phyloP scores from a whole-genome alignment of 768 basidiomycete species.

The Myochromella boudieri region DNA sequence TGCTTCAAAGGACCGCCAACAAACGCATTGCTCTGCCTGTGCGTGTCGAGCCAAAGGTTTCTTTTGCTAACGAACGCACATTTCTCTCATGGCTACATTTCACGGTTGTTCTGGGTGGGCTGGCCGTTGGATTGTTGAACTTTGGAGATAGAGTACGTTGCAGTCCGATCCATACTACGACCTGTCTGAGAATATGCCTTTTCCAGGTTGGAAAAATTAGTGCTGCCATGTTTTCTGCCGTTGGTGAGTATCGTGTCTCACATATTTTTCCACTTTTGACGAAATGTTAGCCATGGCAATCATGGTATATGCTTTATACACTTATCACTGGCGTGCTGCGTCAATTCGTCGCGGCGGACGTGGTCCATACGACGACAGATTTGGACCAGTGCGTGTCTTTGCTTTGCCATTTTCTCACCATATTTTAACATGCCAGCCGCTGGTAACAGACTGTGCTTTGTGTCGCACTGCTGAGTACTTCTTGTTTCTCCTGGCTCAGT shows the following conservation, averaged over 20 bases:
- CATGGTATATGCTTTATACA: slow-evolving; percentile 94
- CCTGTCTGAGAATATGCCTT: not conserved
- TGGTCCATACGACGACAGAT: slow-evolving; percentile 94
- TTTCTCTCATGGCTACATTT: slow-evolving; percentile 99
- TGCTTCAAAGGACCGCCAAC: slow-evolving; percentile 90
- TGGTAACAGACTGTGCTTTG: slow-evolving; percentile 73
- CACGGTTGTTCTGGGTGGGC: slow-evolving; percentile 94
- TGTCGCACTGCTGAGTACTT: slow-evolving; percentile 72
- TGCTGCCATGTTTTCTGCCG: slow-evolving; percentile 93
- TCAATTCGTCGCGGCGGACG: slow-evolving; percentile 89
- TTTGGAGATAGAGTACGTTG: slow-evolving; percentile 88
- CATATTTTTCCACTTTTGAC: slow-evolving; percentile 5
- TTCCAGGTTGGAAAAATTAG: slow-evolving; percentile 97
- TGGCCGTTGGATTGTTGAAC: slow-evolving; percentile 94
- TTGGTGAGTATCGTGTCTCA: slow-evolving; percentile 51
- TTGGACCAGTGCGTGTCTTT: slow-evolving; percentile 79
- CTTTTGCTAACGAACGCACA: slow-evolving; percentile 92
- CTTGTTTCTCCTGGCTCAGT: slow-evolving; percentile 17
- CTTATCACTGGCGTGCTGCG: slow-evolving; percentile 95
- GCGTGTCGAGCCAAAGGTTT: slow-evolving; percentile 92
- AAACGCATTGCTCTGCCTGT: slow-evolving; percentile 98
- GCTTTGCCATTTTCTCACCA: not conserved
- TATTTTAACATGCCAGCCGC: not conserved
- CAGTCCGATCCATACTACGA: not conserved
- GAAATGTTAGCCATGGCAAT: slow-evolving; percentile 81